Base-by-base conservation (phyloP, 2,329 filamentous ascomycete species). In the Orbilia quercus region DNA sequence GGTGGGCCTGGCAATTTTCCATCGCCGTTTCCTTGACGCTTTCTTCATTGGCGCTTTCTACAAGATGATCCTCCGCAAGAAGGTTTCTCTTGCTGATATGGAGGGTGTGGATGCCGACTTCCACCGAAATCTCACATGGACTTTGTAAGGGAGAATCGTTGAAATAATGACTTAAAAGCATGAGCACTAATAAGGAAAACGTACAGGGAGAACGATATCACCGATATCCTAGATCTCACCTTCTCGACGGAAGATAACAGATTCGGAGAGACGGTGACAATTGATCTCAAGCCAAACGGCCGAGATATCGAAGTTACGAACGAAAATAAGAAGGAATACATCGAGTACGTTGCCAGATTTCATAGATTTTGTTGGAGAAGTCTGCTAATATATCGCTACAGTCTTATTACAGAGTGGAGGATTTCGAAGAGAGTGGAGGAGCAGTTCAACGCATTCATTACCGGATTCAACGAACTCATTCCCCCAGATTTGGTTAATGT, bases 41-140 rank as follows among this genome's bases (percentile, higher is more conserved):
- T 99, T 99, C 85, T 99, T 99, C 82, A 98, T 99, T 80, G 95
- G 95, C 53, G 95, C 95, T 28, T 89, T 99, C 79, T 99, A 99
- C 87, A 99, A 99, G 86, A 99, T 99, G 95, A 90, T 99, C 80
- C 83, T 99, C 75, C 89, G 91, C 81, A 99, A 98, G 86, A 89
- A 92, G 78, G 95, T 99, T 28, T 84, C 90, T 1, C 85, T 99
- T 70, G 90, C 91, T 54, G 95, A 99, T 80, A 99, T 99, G 95
- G 95, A 99, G 82, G 95, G 95, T 82, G 95, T 99, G 38, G 95
- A 99, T 81, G 93, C 94, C 71, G 95, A 98, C 81, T 96, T 98
- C 84, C 94, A 99, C 82, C 89, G 94, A 70, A 98, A 94, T 78
- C 83, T 99, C 80, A 92, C 94, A 79, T 99, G 95, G 95, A 96